Percentiles rank a stretch among this genome's conserved stretches.
Evolutionary conservation across 257 asterid genomes (phyloP).

Genomic region (Solanum pimpinellifolium): DNA sequence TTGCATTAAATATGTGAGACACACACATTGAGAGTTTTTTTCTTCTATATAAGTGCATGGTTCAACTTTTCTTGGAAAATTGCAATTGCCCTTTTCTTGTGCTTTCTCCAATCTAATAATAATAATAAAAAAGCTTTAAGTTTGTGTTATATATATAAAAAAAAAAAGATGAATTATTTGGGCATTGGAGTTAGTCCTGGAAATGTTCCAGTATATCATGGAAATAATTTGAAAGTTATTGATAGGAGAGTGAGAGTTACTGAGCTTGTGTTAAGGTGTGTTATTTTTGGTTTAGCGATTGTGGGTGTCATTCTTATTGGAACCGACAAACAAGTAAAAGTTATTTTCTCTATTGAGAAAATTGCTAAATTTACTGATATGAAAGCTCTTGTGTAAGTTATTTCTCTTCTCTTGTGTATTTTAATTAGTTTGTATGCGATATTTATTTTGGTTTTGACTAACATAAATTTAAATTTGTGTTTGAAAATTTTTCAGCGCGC

Average conservation of each 20-base stretch:
- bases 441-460: background rate
- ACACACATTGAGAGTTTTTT: background rate
- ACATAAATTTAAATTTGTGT: too few relatives aligned
- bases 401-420: background rate
- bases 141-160: background rate
- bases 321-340: slow-evolving; percentile 71
- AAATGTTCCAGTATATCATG: slow-evolving; percentile 70
- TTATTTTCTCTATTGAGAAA: slow-evolving; percentile 67
- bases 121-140: background rate
- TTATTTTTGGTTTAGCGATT: slow-evolving; percentile 53
- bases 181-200: slow-evolving; percentile 97
- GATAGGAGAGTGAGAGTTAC: slow-evolving; percentile 67
- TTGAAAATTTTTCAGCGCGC: background rate
- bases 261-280: slow-evolving; percentile 61
- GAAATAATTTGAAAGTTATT: slow-evolving; percentile 55
- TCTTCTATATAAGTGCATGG: background rate
- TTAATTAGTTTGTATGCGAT: background rate
- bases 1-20: background rate
- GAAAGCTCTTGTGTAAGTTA: slow-evolving; percentile 85
- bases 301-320: slow-evolving; percentile 63
- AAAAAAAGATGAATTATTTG: slow-evolving; percentile 44
- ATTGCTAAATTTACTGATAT: slow-evolving; percentile 84
- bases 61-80: background rate
- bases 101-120: background rate
- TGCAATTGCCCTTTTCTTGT: background rate